Base-by-base conservation (phyloP, 208 protist species). In the Crithidia expoeki region DNA sequence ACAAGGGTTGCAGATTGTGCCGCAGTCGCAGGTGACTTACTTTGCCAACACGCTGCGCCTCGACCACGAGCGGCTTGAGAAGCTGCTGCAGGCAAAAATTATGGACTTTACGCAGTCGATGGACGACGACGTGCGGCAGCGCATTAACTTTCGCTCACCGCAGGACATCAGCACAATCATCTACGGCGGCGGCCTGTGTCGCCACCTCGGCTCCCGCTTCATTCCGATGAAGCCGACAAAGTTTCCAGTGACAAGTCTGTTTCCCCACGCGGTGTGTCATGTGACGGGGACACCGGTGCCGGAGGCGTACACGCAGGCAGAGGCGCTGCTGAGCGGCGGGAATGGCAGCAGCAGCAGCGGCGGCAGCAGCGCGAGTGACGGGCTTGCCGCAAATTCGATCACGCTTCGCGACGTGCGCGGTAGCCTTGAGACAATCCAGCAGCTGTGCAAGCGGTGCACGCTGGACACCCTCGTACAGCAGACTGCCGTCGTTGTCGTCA, bases 121-220 rank as follows among this genome's bases (percentile, higher is more conserved):
- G 86, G 92, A 96, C 59, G 83, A 90, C 67, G 87, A 93, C 55
- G 92, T 96, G 66, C 86, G 92, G 30, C 73, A 79, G 65, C 78
- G 80, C 50, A 93, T 96, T 82, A 96, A 96, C 76, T 93, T 94
- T 49, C 84, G 92, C 47, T 91, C 83, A 19, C 81, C 92, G 52
- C 88, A 96, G 75, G 92, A 96, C 49, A 96, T 96, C 66, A 94
- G 85, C 67, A 94, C 89, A 19, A 88, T 96, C 71, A 96, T 96
- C 63, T 96, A 96, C 67, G 92, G 92, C 50, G 92, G 92, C 2
- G 85, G 79, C 0, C 71, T 96, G 40, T 94, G 92, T 63, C 86
- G 92, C 30, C 83, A 96, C 73, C 77, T 96, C 33, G 77, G 83
- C 49, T 80, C 86, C 0, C 79, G 89, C 28, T 96, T 93, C 57